Conservation (phyloP, 1,284 basidiomycete species). For the Ustilago trichophora region DNA sequence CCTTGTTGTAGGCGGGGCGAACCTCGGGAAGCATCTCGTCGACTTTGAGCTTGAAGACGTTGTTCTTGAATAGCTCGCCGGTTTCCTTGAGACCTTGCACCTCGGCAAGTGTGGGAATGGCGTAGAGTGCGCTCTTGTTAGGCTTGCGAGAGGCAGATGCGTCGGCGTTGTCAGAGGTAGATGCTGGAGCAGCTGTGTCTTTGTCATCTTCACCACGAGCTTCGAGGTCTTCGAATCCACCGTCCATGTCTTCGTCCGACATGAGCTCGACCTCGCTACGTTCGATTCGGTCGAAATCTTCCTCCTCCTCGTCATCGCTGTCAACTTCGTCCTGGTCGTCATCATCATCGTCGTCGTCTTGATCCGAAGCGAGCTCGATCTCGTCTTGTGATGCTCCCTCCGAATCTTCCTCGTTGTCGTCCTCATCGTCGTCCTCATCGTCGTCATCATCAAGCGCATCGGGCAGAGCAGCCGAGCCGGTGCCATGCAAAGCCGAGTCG, state of each 20-base stretch:
- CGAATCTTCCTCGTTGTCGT: constrained; percentile 34
- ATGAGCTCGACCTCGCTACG: constrained; percentile 37
- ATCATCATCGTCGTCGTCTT: constrained; percentile 6
- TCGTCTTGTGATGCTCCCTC: constrained; percentile 25
- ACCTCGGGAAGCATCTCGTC: constrained; percentile 64
- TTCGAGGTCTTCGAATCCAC: constrained; percentile 62
- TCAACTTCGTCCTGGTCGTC: constrained; percentile 13
- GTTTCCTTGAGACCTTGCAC: constrained; percentile 80
- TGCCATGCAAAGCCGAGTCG: constrained; percentile 37
- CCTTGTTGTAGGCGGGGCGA: constrained; percentile 46
- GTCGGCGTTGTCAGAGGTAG: neutral
- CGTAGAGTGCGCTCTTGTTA: constrained; percentile 66
- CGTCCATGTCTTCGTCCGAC: constrained; percentile 64
- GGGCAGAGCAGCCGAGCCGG: constrained; percentile 37
- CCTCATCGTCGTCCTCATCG: constrained; percentile 52
- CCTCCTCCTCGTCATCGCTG: constrained; percentile 32
- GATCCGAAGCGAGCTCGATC: constrained; percentile 41
- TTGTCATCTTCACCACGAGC: constrained; percentile 45
- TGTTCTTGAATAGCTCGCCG: constrained; percentile 80
- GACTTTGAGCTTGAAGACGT: constrained; percentile 84
- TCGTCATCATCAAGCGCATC: constrained; percentile 36
- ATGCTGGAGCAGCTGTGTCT: neutral
- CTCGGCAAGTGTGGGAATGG: constrained; percentile 73
- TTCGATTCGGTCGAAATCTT: constrained; percentile 44
- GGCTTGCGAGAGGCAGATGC: constrained; percentile 41